Evolutionary conservation across 2,329 filamentous ascomycete genomes (phyloP), one percentile per base, ranked within the genome.

Genomic region (Fusarium buharicum): DNA sequence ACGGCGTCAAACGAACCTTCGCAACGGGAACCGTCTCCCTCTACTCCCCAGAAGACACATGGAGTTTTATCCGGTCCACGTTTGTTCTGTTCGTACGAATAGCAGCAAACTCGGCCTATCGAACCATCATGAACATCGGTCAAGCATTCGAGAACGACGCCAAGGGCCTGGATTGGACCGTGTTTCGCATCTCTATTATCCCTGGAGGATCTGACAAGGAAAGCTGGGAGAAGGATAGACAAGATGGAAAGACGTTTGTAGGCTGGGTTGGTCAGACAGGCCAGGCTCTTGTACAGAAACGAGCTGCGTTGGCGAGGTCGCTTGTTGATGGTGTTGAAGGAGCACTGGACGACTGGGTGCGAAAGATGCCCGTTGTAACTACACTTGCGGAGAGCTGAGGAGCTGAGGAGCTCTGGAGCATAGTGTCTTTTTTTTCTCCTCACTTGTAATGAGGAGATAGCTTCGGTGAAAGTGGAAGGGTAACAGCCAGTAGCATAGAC

Each of bases 1-100:
- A 49, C 1, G 50, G 55, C 1, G 50, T 67, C 3, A 45, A 60
- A 4, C 70, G 76, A 10, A 74, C 77, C 33, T 59, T 75, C 14
- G 73, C 70, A 6, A 75, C 76, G 72, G 61, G 70, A 9, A 77
- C 75, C 4, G 37, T 74, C 9, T 74, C 75, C 8, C 59, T 70
- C 22, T 51, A 64, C n/a, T 51, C 56, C 1, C 50, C 62, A 0
- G 59, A 70, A n/a, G 75, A 77, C 38, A 16, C 44, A 1, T 69
- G 62, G 36, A 60, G 48, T 7, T 1, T 62, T 2, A 33, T 68
- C 40, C 36, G 36, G 65, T n/a, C 46, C 55, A 2, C 60, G 24
- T 12, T 59, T 7, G 41, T 56, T 0, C 7, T 48, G 0, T 11
- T 71, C 2, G 53, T 73, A 13, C 39, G 60, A 1, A 12, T 67